Evolutionary conservation across 2,329 filamentous ascomycete genomes (phyloP), one percentile per base, ranked within the genome.

Genomic region (Fonsecaea erecta): DNA sequence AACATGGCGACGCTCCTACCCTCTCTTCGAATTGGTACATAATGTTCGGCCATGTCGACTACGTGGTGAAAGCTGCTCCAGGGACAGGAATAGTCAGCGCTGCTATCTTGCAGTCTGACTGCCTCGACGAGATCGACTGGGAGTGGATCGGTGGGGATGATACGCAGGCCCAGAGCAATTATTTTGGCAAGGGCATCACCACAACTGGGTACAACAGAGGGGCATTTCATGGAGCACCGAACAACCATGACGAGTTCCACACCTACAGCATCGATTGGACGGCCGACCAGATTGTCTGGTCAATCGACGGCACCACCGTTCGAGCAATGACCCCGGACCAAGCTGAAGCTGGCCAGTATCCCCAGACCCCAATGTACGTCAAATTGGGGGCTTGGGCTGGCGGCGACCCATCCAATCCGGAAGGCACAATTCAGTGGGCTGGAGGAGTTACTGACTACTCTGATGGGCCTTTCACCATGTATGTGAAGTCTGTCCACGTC

Each of bases 31-130:
- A 95, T 73, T 98, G 96, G 86, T 98, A 97, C 83, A 97, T 99
- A 81, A 98, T 99, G 95, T 99, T 97, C 77, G 95, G 95, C 71
- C 90, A 89, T 69, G 91, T 97, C 74, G 90, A 96, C 70, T 86
- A 93, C 71, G 89, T 87, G 34, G 85, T 97, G 82, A 93, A 94
- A 79, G 88, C 92, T 28, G 93, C 95, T 9, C 89, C 93, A 0
- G 95, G 95, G 7, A 88, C 86, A 9, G 95, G 95, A 65, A 97
- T 99, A 73, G 93, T 99, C 70, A 97, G 92, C 77, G 95, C 92
- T 52, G 85, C 95, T 12, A 92, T 99, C 8, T 82, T 99, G 70
- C 89, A 96, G 79, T 97, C 93, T 14, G 94, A 98, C 77, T 86
- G 87, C 73, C 85, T 97, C 52, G 95, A 99, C 78, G 95, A 99